Conservation (phyloP, 129 eudicot species). For the sunflower (Helianthus annuus) region HanXRQr2.0-SUNRISE NC_035441.2:157011719-157012218, state of each 20-base stretch:
- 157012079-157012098: constrained; percentile 17
- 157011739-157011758: constrained; percentile 31
- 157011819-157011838: neutral
- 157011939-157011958: constrained; percentile 38
- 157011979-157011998: constrained; percentile 30
- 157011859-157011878: constrained; percentile 29
- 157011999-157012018: constrained; percentile 33
- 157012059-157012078: constrained; percentile 2
- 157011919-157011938: constrained; percentile 36
- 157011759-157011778: constrained; percentile 33
- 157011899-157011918: constrained; percentile 30
- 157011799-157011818: constrained; percentile 20
- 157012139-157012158: constrained; percentile 15
- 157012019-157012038: constrained; percentile 44
- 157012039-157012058: constrained; percentile 35
- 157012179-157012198: constrained; percentile 9
- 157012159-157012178: constrained; percentile 17
- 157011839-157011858: constrained; percentile 33
- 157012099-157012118: constrained; percentile 18
- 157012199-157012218: neutral
- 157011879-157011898: constrained; percentile 32
- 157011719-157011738: constrained; percentile 28
- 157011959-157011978: constrained; percentile 43
- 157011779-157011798: constrained; percentile 29
- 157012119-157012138: neutral